A percentile compares a stretch with the other conserved stretches of the same genome.
Evolutionary conservation across 2,329 filamentous ascomycete species (phyloP).

Genomic region (Fusarium papillatum): DNA sequence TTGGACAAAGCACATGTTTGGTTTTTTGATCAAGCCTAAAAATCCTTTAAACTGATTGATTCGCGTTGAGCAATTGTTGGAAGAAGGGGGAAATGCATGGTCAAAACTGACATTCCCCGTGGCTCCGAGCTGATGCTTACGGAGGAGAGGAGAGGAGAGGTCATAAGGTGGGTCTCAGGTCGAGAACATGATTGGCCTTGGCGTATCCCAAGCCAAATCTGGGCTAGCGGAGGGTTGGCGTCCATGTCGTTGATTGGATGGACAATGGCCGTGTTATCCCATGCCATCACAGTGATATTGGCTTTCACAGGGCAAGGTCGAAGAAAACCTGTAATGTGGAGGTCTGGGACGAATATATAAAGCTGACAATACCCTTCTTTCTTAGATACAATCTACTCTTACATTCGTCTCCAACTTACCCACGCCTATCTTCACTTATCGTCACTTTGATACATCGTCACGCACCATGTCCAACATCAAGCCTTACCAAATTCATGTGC

Average conservation of each 20-base stretch:
- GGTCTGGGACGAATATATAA: not conserved
- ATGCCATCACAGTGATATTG: not conserved
- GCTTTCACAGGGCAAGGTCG: not conserved
- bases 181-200: not conserved
- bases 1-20: not conserved
- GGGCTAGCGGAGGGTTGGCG: not conserved
- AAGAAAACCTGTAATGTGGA: not conserved
- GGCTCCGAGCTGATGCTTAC: not conserved
- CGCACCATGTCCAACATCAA: constrained; percentile 32
- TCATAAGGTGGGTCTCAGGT: not conserved
- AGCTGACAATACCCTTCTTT: not conserved
- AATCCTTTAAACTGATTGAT: not conserved
- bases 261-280: not conserved
- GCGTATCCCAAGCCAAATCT: not conserved
- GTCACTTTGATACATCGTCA: no score
- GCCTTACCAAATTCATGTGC: constrained; percentile 46
- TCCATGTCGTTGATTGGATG: not conserved
- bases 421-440: not conserved
- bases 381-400: not conserved
- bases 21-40: not conserved
- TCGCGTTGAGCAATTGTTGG: not conserved
- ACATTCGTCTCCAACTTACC: not conserved
- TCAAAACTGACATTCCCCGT: not conserved
- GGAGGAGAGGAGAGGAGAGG: not conserved
- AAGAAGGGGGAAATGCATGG: not conserved